Percentiles rank a stretch among this genome's conserved stretches.
phyloP scores from a whole-genome alignment of 164 flowering plant species.

The Brasenia schreberi region DNA sequence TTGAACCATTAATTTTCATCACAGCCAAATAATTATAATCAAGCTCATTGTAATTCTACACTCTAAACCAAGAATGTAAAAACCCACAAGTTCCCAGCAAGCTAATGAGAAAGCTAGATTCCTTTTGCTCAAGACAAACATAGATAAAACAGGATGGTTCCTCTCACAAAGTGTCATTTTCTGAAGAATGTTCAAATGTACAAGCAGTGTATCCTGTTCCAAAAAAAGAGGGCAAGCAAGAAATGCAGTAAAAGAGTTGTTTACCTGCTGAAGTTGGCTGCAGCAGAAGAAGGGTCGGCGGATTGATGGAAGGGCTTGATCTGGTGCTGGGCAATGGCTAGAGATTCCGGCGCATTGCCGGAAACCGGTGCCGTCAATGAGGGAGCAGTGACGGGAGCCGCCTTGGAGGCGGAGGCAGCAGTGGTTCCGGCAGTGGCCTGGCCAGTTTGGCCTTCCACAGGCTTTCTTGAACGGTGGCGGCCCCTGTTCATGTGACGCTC shows the following conservation, averaged over 20 bases:
- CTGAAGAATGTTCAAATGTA: not conserved
- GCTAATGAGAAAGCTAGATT: not conserved
- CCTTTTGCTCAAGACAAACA: not conserved
- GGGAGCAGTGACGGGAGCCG: not conserved
- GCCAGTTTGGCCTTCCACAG: constrained; percentile 98
- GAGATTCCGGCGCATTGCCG: not conserved
- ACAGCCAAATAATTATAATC: no score
- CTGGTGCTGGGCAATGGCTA: not conserved
- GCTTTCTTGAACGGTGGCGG: constrained; percentile 99
- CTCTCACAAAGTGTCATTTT: not conserved
- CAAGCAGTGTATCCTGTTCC: not conserved
- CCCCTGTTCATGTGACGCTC: constrained; percentile 96
- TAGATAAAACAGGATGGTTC: not conserved
- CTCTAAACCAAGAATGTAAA: no score
- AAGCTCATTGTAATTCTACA: no score
- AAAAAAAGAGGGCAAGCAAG: not conserved
- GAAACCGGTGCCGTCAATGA: not conserved
- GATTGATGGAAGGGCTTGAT: not conserved
- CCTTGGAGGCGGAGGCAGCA: not conserved
- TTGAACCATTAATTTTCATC: no score
- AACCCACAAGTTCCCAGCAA: no score
- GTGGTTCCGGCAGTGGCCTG: constrained; percentile 23
- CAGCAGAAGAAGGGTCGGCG: not conserved
- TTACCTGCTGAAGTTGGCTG: not conserved
- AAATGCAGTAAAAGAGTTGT: not conserved